Evolutionary conservation across 2,329 filamentous ascomycete species (phyloP), one percentile per base, ranked within the genome.

Genomic region (Dissoconium aciculare): DNA sequence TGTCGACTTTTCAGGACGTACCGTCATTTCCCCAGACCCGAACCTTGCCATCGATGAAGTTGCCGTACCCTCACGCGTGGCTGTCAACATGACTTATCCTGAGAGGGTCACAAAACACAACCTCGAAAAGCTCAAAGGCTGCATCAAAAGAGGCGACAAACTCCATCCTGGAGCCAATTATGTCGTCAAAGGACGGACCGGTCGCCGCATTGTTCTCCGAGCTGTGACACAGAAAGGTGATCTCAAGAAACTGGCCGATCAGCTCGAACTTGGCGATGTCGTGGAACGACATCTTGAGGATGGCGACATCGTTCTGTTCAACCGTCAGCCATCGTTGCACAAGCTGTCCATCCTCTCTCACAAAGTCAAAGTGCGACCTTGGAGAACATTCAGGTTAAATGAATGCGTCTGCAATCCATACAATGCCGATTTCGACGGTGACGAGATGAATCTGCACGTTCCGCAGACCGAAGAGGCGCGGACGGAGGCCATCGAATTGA

Each of bases 301-400:
- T 49, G 81, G 83, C 28, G 89, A 98, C 53, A 79, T 95, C 43
- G 87, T 95, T 2, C 71, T 98, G 1, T 98, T 98, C 68, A 98
- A 98, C 52, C 82, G 89, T 38, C 89, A 98, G 51, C 89, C 89
- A 0, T 98, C 89, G 1, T 69, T 98, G 5, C 89, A 98, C 66
- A 98, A 95, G 56, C 78, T 98, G 42, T 93, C 83, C 74, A 98
- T 98, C 55, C 84, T 98, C 60, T 87, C 81, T 50, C 89, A 98
- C 62, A 74, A 79, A 49, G 89, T 78, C 45, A 94, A 94, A 56
- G 74, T 98, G 28, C 74, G 89, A 29, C 89, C 87, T 0, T 92
- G 89, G 76, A 75, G 85, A 55, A 98, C 89, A 0, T 95, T 98
- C 53, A 78, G 89, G 32, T 67, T 98, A 11, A 98, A 98, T 52